Evolutionary conservation across 1,139 yeast genomes (phyloP).

Genomic region (Hanseniaspora uvarum): DNA sequence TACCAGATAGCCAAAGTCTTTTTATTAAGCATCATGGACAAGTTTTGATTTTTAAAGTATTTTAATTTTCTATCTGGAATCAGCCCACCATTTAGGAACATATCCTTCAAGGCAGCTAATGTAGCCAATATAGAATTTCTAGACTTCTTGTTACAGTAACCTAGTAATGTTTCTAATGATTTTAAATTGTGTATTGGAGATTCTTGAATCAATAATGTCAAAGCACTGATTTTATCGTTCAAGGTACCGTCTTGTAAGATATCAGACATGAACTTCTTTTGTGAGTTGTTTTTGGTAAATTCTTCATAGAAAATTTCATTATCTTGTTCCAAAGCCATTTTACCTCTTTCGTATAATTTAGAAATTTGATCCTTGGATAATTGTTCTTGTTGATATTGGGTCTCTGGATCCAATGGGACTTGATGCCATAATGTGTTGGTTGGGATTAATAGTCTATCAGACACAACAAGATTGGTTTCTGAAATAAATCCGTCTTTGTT

Average conservation of each 20-base stretch:
- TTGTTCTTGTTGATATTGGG: conserved; percentile 32
- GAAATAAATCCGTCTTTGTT: conserved; percentile 33
- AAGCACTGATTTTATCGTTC: conserved; percentile 88
- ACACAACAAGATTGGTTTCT: conserved; percentile 45
- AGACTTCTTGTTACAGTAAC: conserved; percentile 80
- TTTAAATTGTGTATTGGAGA: conserved; percentile 85
- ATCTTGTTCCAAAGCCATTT: conserved; percentile 55
- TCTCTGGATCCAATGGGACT: conserved; percentile 37
- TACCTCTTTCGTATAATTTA: conserved; percentile 56
- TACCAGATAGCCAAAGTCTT: conserved; percentile 61
- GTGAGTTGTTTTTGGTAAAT: conserved; percentile 70
- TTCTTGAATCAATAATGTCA: conserved; percentile 84
- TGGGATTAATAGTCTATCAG: conserved; percentile 50
- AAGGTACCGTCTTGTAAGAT: conserved; percentile 87
- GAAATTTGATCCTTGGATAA: conserved; percentile 45
- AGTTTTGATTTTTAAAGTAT: conserved; percentile 70
- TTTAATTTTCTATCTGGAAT: conserved; percentile 76
- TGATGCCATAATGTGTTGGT: conserved; percentile 73
- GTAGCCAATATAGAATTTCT: conserved; percentile 90
- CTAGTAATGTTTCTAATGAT: conserved; percentile 66
- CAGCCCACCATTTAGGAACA: conserved; percentile 60
- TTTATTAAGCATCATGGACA: conserved; percentile 41
- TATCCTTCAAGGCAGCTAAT: conserved; percentile 79
- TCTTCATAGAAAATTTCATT: conserved; percentile 65
- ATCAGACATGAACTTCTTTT: conserved; percentile 79